Evolutionary conservation across 2,329 filamentous ascomycete species (phyloP).

Genomic region (Pseudopithomyces maydicus): DNA sequence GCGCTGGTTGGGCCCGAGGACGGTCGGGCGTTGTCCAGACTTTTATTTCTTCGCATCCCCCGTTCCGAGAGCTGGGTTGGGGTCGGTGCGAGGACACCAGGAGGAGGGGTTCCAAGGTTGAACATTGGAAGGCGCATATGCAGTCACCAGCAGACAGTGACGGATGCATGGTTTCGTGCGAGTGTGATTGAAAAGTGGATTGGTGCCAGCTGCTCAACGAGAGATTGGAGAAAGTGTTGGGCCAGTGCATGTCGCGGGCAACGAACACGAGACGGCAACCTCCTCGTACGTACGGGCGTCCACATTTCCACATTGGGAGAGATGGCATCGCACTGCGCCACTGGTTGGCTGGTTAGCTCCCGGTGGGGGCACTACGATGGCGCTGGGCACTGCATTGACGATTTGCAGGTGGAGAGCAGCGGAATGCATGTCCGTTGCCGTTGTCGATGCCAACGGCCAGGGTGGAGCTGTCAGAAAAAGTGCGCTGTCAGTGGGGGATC

Average conservation of each 20-base stretch:
- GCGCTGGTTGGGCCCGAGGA: neutral
- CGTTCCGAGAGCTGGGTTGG: neutral
- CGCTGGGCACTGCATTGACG: neutral
- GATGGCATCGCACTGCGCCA: neutral
- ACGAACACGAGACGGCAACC: neutral
- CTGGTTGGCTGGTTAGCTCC: neutral
- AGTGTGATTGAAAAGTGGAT: neutral
- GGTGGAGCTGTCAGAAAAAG: neutral
- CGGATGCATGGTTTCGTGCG: neutral
- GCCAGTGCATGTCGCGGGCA: neutral
- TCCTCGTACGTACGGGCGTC: neutral
- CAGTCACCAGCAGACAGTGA: neutral
- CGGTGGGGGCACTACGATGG: neutral
- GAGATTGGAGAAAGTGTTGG: neutral
- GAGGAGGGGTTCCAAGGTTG: no score
- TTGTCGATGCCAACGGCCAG: neutral
- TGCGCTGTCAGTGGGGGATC: neutral
- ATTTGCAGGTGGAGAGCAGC: neutral
- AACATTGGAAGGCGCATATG: neutral
- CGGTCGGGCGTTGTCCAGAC: neutral
- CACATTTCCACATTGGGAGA: neutral
- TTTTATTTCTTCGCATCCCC: neutral
- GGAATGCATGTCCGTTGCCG: neutral
- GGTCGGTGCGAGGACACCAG: neutral
- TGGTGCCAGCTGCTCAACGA: neutral